Evolutionary conservation across 495 filamentous ascomycete species (phyloP).

Genomic region (Penicillium flavigenum): DNA sequence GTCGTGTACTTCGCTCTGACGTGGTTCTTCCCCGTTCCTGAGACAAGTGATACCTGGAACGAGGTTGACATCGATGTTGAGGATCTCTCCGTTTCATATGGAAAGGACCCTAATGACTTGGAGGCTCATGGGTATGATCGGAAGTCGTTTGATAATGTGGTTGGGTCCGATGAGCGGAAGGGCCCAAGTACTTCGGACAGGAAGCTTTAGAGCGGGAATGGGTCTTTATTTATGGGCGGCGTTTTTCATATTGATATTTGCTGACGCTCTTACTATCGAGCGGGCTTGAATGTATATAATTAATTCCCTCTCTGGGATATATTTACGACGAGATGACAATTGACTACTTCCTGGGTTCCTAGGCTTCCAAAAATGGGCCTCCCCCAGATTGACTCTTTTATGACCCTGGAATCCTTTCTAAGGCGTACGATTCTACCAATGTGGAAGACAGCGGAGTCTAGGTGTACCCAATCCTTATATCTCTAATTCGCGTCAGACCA

Average conservation of each 20-base stretch:
- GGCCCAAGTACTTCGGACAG: slow-evolving; percentile 14
- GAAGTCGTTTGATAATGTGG: slow-evolving; percentile 17
- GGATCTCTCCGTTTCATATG: slow-evolving; percentile 42
- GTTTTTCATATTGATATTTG: not conserved
- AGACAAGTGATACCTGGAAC: slow-evolving; percentile 72
- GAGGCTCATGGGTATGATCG: slow-evolving; percentile 16
- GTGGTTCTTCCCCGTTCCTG: slow-evolving; percentile 68
- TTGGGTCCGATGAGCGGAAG: slow-evolving; percentile 22
- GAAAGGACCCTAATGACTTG: slow-evolving; percentile 35
- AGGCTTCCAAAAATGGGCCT: not conserved
- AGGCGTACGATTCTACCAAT: not conserved
- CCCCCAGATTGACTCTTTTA: not conserved
- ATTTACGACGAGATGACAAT: slow-evolving; percentile 8
- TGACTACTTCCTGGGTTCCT: not conserved
- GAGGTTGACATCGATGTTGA: slow-evolving; percentile 68
- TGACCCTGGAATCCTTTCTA: not conserved
- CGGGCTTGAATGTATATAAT: not conserved
- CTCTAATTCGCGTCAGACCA: too few relatives aligned
- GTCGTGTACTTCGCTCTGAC: slow-evolving; percentile 69
- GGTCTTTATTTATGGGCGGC: not conserved
- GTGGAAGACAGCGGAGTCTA: too few relatives aligned
- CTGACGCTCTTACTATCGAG: not conserved
- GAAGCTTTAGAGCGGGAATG: slow-evolving; percentile 12
- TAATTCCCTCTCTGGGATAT: not conserved
- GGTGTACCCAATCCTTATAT: too few relatives aligned